These are phyloP conservation scores for Balamuthia mandrillaris DNA, from an alignment of 208 protist genomes.

Conservation along the genomic window DNA sequence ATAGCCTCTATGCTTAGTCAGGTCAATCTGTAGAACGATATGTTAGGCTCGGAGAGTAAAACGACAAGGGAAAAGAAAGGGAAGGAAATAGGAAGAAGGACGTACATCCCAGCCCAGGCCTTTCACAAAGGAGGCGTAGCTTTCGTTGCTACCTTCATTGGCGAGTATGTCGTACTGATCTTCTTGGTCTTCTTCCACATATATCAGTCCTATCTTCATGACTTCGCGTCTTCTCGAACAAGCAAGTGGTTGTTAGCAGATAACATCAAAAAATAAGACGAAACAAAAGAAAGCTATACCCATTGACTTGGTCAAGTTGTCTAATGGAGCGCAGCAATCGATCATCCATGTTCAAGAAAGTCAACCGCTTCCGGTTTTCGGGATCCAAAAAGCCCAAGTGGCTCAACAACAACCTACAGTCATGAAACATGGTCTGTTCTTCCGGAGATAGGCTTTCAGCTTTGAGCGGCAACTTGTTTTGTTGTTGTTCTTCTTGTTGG, in stretches of 20 bases:
- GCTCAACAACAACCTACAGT: slow-evolving; percentile 3
- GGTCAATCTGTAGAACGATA: slow-evolving; percentile 51
- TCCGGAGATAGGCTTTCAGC: too few species aligned
- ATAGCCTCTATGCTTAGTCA: slow-evolving; percentile 66
- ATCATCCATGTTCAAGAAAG: slow-evolving; percentile 58
- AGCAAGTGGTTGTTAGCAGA: background rate
- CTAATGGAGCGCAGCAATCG: slow-evolving; percentile 46
- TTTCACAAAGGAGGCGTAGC: slow-evolving; percentile 67
- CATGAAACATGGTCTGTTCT: slow-evolving; percentile 39
- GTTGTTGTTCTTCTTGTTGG: too few species aligned
- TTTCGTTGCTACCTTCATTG: slow-evolving; percentile 54
- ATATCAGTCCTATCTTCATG: slow-evolving; percentile 77
- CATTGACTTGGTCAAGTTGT: slow-evolving; percentile 53
- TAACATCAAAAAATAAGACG: background rate
- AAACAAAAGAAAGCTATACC: slow-evolving; percentile 36
- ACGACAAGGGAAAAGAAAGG: background rate
- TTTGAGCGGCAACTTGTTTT: too few species aligned
- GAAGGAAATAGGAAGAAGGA: background rate
- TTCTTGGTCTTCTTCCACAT: slow-evolving; percentile 69
- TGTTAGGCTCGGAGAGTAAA: background rate
- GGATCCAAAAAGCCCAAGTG: slow-evolving; percentile 61
- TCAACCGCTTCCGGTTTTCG: slow-evolving; percentile 59
- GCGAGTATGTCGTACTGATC: slow-evolving; percentile 66
- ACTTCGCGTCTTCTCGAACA: slow-evolving; percentile 54
- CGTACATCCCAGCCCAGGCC: slow-evolving; percentile 64